Percentiles rank a stretch among this genome's conserved stretches.
phyloP scores from a whole-genome alignment of 768 basidiomycete species.

The Russula abietina region DNA sequence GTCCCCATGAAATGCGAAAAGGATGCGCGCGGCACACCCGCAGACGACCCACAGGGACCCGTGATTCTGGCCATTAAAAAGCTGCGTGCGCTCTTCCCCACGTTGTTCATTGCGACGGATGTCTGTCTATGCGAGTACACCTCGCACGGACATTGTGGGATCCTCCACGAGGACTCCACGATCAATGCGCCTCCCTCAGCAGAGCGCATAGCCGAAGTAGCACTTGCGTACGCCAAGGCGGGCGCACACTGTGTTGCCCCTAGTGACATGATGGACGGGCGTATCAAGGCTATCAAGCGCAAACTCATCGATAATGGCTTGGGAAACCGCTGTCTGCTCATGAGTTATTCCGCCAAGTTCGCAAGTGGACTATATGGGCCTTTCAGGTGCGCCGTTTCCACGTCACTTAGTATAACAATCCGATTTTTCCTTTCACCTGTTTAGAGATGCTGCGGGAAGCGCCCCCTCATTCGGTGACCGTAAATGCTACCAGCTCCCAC shows the following conservation, averaged over 20 bases:
- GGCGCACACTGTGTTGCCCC: constrained; percentile 99
- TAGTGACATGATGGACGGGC: constrained; percentile 99
- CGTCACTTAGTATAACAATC: background rate
- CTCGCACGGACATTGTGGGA: constrained; percentile 93
- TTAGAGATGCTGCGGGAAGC: constrained; percentile 94
- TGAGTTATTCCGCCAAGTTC: constrained; percentile 98
- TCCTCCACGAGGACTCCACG: constrained; percentile 65
- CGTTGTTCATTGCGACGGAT: constrained; percentile 85
- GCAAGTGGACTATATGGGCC: constrained; percentile 94
- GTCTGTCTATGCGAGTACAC: constrained; percentile 99
- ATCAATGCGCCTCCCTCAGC: constrained; percentile 77
- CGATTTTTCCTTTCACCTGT: background rate
- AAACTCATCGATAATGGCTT: constrained; percentile 75
- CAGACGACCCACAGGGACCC: constrained; percentile 85
- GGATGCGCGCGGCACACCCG: constrained; percentile 77
- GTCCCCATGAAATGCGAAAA: constrained; percentile 79
- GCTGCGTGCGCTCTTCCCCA: constrained; percentile 71
- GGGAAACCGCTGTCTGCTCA: constrained; percentile 85
- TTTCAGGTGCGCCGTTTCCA: constrained; percentile 60
- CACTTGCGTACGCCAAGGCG: constrained; percentile 84
- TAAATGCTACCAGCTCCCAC: constrained; percentile 97
- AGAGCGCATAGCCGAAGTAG: constrained; percentile 85
- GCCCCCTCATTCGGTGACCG: constrained; percentile 92
- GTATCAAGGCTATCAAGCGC: constrained; percentile 84
- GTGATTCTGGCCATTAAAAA: constrained; percentile 89